These are phyloP conservation scores for Tillandsia leiboldiana DNA, from an alignment of 176 grass and related monocot genomes.

Conservation along the genomic window DNA sequence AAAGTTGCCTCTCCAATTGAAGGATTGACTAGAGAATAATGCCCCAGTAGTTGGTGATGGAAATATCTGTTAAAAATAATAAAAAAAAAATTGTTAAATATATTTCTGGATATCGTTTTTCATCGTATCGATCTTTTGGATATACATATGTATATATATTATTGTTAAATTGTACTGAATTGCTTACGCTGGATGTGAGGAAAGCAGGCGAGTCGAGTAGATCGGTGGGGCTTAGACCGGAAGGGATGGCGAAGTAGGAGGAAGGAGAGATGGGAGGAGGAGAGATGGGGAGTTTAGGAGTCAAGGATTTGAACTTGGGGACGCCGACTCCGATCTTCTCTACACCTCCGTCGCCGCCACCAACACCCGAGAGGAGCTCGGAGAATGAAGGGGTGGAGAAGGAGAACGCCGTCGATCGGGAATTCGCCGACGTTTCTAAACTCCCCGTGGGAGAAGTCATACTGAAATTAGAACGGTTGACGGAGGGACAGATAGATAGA, in stretches of 20 bases:
- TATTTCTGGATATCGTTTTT: background rate
- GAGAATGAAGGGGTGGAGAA: conserved; percentile 26
- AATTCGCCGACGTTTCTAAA: conserved; percentile 12
- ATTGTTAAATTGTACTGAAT: background rate
- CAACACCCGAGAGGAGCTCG: conserved; percentile 24
- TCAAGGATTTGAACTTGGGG: conserved; percentile 28
- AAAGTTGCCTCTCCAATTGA: conserved; percentile 24
- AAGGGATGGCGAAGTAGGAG: conserved; percentile 26
- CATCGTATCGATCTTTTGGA: conserved; percentile 3
- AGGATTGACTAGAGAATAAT: conserved; percentile 10
- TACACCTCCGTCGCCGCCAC: background rate
- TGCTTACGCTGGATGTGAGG: conserved; percentile 22
- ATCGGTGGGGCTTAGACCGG: conserved; percentile 21
- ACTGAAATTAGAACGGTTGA: background rate
- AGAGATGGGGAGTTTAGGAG: conserved; percentile 24
- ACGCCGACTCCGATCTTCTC: conserved; percentile 8
- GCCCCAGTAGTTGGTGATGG: conserved; percentile 23
- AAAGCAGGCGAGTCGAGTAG: conserved; percentile 28
- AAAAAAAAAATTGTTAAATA: background rate
- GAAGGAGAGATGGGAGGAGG: conserved; percentile 25
- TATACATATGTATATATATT: background rate
- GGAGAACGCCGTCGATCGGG: conserved; percentile 15
- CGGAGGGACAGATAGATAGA: too few relatives aligned
- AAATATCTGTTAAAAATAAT: conserved; percentile 17
- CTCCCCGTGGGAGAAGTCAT: conserved; percentile 9